Conservation (phyloP, 768 basidiomycete genomes). For the button mushroom (Agaricus bisporus) region DNA sequence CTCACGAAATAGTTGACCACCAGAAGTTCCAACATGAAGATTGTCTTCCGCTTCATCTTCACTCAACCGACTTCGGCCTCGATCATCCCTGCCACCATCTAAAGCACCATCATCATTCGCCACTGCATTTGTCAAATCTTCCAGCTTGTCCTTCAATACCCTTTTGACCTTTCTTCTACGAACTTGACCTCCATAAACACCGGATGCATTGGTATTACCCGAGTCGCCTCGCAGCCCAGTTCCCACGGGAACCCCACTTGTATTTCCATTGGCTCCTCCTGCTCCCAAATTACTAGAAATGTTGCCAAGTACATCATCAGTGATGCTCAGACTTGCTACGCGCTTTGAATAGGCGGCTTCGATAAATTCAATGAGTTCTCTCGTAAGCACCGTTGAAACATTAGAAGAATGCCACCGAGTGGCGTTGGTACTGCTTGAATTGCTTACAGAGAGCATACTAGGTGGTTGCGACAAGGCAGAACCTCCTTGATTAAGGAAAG, state of each 20-base stretch:
- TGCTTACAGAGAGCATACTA: conserved; percentile 12
- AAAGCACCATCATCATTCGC: conserved; percentile 18
- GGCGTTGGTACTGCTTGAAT: conserved; percentile 7
- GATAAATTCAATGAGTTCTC: conserved; percentile 41
- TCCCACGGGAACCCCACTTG: background rate
- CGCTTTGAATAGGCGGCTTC: conserved; percentile 37
- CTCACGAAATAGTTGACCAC: conserved; percentile 34
- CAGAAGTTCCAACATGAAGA: conserved; percentile 18
- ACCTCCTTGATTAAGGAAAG: conserved; percentile 5
- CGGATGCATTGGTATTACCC: background rate
- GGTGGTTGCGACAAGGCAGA: conserved; percentile 1
- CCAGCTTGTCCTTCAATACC: conserved; percentile 55
- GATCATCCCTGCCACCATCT: conserved; percentile 23
- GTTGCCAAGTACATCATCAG: background rate
- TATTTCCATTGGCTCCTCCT: background rate
- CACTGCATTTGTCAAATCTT: conserved; percentile 33
- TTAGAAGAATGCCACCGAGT: conserved; percentile 13
- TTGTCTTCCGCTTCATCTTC: conserved; percentile 17
- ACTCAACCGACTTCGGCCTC: conserved; percentile 17
- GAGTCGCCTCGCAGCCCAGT: background rate
- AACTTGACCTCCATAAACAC: conserved; percentile 24
- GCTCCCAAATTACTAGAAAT: background rate
- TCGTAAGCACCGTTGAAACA: conserved; percentile 30
- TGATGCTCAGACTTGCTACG: conserved; percentile 5
- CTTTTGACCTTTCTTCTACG: conserved; percentile 53